Evolutionary conservation across 2,329 filamentous ascomycete genomes (phyloP), one percentile per base, ranked within the genome.

Genomic region (Didymella lethalis): DNA sequence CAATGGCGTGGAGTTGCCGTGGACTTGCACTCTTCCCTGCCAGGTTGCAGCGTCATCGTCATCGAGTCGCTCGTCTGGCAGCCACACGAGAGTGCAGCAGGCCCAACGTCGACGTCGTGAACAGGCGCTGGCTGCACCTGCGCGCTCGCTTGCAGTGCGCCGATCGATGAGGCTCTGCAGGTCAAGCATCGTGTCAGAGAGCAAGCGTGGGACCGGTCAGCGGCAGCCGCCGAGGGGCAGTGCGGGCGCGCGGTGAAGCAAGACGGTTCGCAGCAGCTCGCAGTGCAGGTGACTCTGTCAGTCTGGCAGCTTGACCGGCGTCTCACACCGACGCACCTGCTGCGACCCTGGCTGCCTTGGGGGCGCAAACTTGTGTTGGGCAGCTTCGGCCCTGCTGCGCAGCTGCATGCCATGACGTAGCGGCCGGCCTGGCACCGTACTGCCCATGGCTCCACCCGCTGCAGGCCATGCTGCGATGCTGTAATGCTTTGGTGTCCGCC

Each of bases 311-410:
- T 41, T 59, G 50, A 59, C 46, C 50, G 56, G 50, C 50, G 26
- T 40, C 38, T 44, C 46, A 54, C 45, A 48, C 45, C 46, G 45
- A 48, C 25, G 49, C 44, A 48, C 31, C 34, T 36, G 43, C 41
- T 11, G 38, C 38, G 32, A 31, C 26, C 38, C 55, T 48, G 49
- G 20, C 44, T 0, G 26, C 20, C 20, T 32, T 18, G 43, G 38
- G 26, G 49, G 49, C 50, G 56, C 56, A 54, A 50, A 46, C 56
- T 47, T 54, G 28, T 26, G 45, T 59, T 50, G 56, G 56, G 56
- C 38, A 40, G 50, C 45, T 54, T 59, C 49, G 56, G 50, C 56
- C 56, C 45, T 59, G 56, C 45, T 54, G 49, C 32, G 40, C 45
- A 25, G n/a, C 43, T 5, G 48, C 48, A 53, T 49, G 31, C 29